These are phyloP conservation scores for Mucor circinelloides DNA, from an alignment of 371 early-diverging fungal genomes.

Conservation along the genomic window DNA sequence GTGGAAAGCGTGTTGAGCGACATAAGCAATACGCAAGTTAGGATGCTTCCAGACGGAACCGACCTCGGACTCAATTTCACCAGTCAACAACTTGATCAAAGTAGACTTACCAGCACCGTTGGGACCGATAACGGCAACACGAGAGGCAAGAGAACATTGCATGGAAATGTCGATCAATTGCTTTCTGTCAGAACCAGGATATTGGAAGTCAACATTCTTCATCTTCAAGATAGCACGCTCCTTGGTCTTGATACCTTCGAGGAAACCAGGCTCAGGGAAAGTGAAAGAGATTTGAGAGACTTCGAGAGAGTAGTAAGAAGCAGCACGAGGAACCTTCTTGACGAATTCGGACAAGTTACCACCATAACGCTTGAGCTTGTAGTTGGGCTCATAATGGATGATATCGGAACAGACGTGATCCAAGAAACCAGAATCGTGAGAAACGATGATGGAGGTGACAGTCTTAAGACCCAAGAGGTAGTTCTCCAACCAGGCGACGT, in stretches of 20 bases:
- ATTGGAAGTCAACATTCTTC: constrained; percentile 66
- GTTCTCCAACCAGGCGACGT: constrained; percentile 84
- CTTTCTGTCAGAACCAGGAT: constrained; percentile 62
- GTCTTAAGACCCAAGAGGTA: constrained; percentile 71
- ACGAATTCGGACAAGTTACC: constrained; percentile 89
- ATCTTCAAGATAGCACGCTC: constrained; percentile 71
- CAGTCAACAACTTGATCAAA: constrained; percentile 84
- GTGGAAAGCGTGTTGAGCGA: constrained; percentile 91
- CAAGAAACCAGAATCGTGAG: constrained; percentile 89
- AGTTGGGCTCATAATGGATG: constrained; percentile 75
- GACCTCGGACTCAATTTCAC: constrained; percentile 66
- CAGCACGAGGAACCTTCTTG: constrained; percentile 75
- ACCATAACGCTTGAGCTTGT: constrained; percentile 77
- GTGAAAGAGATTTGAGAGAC: constrained; percentile 59
- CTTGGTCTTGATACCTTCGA: constrained; percentile 78
- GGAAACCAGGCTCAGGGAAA: constrained; percentile 74
- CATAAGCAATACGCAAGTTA: constrained; percentile 83
- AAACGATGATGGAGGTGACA: constrained; percentile 84
- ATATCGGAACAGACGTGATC: constrained; percentile 86
- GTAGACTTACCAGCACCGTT: constrained; percentile 85
- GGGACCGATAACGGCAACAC: constrained; percentile 73
- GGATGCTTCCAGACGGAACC: constrained; percentile 81
- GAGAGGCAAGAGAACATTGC: constrained; percentile 68
- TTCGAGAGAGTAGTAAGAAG: constrained; percentile 72
- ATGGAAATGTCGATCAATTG: constrained; percentile 61